Conservation (phyloP, 2,329 filamentous ascomycete genomes). For the Teratosphaeriaceae sp. region DNA sequence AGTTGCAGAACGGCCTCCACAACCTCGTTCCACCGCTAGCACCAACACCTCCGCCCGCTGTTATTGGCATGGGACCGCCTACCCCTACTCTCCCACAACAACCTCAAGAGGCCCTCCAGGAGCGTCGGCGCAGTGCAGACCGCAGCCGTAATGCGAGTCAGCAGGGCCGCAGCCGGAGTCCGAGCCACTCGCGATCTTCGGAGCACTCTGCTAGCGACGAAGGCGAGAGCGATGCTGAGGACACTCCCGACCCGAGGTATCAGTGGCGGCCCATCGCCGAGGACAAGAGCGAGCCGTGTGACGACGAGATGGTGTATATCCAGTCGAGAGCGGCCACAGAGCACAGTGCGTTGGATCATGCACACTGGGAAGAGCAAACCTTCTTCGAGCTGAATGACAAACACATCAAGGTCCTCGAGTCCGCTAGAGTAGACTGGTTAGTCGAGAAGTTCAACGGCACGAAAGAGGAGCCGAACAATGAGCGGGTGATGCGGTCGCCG, state of each 20-base stretch:
- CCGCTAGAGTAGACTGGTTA: conserved; percentile 53
- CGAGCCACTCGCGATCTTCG: background rate
- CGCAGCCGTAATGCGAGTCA: background rate
- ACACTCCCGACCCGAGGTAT: conserved; percentile 21
- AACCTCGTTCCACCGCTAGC: background rate
- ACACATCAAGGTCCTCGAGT: conserved; percentile 48
- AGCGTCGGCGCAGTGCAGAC: background rate
- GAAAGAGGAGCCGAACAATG: conserved; percentile 52
- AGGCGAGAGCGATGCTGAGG: conserved; percentile 19
- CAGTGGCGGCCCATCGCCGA: conserved; percentile 43
- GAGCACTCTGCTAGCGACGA: conserved; percentile 11
- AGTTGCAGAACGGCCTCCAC: background rate
- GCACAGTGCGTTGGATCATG: conserved; percentile 51
- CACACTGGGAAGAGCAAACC: conserved; percentile 53
- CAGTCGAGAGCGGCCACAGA: conserved; percentile 37
- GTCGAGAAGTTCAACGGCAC: conserved; percentile 55
- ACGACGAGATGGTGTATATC: conserved; percentile 53
- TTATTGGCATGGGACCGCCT: background rate
- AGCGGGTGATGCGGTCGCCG: conserved; percentile 53
- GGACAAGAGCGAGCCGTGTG: conserved; percentile 49
- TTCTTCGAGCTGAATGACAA: conserved; percentile 52
- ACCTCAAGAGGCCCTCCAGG: background rate
- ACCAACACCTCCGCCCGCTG: background rate
- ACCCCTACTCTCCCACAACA: background rate
- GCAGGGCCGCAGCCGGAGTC: background rate